These are phyloP conservation scores for Alternaria burnsii DNA, from an alignment of 2,329 filamentous ascomycete genomes.

Conservation along the genomic window DNA sequence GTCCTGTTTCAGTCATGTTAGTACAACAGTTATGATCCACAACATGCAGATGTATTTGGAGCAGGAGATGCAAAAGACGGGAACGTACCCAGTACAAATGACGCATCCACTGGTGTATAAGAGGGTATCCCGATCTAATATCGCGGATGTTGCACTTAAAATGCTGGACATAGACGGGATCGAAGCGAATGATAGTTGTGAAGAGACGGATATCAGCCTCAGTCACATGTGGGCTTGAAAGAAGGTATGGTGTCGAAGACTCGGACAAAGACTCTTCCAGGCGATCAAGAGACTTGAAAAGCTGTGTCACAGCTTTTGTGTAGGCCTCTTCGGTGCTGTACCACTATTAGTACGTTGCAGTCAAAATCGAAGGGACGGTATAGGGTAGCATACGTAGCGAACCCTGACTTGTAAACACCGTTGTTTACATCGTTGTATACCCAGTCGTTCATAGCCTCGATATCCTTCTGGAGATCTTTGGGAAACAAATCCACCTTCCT, in stretches of 20 bases:
- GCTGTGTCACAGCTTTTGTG: conserved; percentile 54
- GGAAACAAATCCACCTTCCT: conserved; percentile 57
- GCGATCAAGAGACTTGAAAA: conserved; percentile 60
- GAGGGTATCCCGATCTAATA: conserved; percentile 83
- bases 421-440: conserved; percentile 63
- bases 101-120: conserved; percentile 81
- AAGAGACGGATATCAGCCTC: conserved; percentile 62
- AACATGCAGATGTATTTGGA: not conserved
- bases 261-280: conserved; percentile 54
- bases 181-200: conserved; percentile 70
- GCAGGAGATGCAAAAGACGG: not conserved
- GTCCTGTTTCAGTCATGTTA: conserved; percentile 50
- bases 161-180: conserved; percentile 64
- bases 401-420: conserved; percentile 62
- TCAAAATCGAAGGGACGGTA: not conserved
- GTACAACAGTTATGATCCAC: not conserved
- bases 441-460: conserved; percentile 62
- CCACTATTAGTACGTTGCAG: not conserved
- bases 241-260: conserved; percentile 57
- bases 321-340: conserved; percentile 59
- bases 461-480: conserved; percentile 53
- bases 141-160: conserved; percentile 85
- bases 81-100: conserved; percentile 75
- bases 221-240: conserved; percentile 55
- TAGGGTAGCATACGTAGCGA: conserved; percentile 54